phyloP scores from a whole-genome alignment of 805 yeast species.

The Candida nanaspora region DNA sequence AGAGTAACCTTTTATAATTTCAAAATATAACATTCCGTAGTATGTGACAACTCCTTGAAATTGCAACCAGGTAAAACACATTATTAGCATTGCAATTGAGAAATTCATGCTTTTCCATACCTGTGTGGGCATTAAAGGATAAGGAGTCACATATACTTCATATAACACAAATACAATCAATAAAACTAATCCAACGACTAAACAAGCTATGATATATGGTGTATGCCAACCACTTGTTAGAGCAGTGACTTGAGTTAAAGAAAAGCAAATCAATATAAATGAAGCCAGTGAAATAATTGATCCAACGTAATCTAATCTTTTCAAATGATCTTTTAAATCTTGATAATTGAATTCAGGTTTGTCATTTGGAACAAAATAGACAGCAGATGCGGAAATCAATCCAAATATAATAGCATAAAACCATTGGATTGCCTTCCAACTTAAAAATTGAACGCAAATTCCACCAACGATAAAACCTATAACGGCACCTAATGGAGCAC shows the following conservation, averaged over 20 bases:
- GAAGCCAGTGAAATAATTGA: slow-evolving; percentile 26
- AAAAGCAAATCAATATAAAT: slow-evolving; percentile 28
- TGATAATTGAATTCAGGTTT: slow-evolving; percentile 9
- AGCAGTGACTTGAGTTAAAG: slow-evolving; percentile 32
- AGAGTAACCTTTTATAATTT: slow-evolving; percentile 25
- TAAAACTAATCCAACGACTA: slow-evolving; percentile 27
- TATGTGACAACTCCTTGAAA: slow-evolving; percentile 29
- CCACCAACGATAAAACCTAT: slow-evolving; percentile 34
- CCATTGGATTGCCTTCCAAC: slow-evolving; percentile 31
- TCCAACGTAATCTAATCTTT: slow-evolving; percentile 30
- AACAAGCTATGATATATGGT: slow-evolving; percentile 30
- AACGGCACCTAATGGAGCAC: slow-evolving; percentile 36
- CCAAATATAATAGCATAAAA: slow-evolving; percentile 30
- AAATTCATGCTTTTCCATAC: slow-evolving; percentile 31
- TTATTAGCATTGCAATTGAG: slow-evolving; percentile 25
- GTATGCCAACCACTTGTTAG: slow-evolving; percentile 33
- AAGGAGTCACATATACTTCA: slow-evolving; percentile 27
- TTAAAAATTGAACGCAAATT: slow-evolving; percentile 24
- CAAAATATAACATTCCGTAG: slow-evolving; percentile 31
- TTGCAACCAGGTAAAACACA: slow-evolving; percentile 27
- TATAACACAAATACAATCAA: slow-evolving; percentile 23
- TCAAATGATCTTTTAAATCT: slow-evolving; percentile 10
- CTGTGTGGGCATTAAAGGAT: slow-evolving; percentile 34
- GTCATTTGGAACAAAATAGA: slow-evolving; percentile 27
- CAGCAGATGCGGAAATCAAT: slow-evolving; percentile 13